These are phyloP conservation scores for Nicotiana undulata DNA, from an alignment of 257 asterid genomes.

Conservation along the genomic window DNA sequence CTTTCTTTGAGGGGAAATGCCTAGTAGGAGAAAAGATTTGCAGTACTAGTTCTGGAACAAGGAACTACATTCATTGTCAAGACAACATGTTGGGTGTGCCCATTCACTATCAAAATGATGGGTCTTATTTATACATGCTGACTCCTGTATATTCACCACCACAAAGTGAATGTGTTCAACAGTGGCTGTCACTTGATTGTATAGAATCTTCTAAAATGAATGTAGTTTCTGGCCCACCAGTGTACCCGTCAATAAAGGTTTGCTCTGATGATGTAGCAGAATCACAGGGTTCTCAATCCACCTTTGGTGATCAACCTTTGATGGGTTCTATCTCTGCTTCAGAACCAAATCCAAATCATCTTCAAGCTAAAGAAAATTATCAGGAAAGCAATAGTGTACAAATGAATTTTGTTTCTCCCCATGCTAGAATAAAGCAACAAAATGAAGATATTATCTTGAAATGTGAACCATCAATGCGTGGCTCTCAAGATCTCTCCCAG, in stretches of 20 bases:
- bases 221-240: slow-evolving; percentile 15
- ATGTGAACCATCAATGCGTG: slow-evolving; percentile 29
- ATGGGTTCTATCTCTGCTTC: slow-evolving; percentile 27
- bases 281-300: slow-evolving; percentile 42
- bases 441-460: slow-evolving; percentile 15
- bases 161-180: slow-evolving; percentile 42
- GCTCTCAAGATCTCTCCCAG: slow-evolving; percentile 61
- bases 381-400: slow-evolving; percentile 21
- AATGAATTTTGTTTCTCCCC: slow-evolving; percentile 25
- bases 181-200: slow-evolving; percentile 43
- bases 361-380: slow-evolving; percentile 17
- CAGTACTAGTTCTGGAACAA: slow-evolving; percentile 19
- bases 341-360: slow-evolving; percentile 15
- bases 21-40: slow-evolving; percentile 24
- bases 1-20: slow-evolving; percentile 45
- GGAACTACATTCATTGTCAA: slow-evolving; percentile 20
- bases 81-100: slow-evolving; percentile 59
- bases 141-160: slow-evolving; percentile 74
- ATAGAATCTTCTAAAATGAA: slow-evolving; percentile 19
- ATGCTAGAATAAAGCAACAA: slow-evolving; percentile 5
- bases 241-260: slow-evolving; percentile 26
- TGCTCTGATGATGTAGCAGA: slow-evolving; percentile 29
- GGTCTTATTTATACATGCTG: slow-evolving; percentile 72
- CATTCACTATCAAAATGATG: slow-evolving; percentile 65
- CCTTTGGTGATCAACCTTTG: slow-evolving; percentile 24